A percentile compares a stretch with the other conserved stretches of the same genome.
phyloP scores from a whole-genome alignment of 768 basidiomycete genomes.

The Suillus brevipes region DNA sequence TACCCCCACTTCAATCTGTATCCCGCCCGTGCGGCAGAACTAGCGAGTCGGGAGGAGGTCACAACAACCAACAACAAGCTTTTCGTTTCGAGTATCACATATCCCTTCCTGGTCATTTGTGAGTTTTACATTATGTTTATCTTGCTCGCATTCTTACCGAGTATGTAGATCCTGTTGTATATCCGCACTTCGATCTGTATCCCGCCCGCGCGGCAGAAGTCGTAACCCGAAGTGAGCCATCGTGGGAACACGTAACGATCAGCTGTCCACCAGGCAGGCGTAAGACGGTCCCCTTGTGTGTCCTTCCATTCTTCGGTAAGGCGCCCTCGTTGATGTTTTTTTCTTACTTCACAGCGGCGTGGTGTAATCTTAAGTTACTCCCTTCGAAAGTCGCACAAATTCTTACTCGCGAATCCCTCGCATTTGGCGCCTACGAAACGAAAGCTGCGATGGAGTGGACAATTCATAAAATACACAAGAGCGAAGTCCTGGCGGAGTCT shows the following conservation, averaged over 20 bases:
- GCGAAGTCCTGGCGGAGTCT: neutral
- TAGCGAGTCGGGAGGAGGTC: neutral
- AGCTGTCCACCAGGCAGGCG: neutral
- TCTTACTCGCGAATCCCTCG: neutral
- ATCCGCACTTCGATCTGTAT: conserved; percentile 33
- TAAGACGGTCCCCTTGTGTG: neutral
- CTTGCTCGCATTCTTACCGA: conserved; percentile 3
- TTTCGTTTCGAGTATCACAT: conserved; percentile 6
- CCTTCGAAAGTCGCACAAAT: neutral
- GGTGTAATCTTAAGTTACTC: neutral
- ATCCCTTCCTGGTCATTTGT: conserved; percentile 20
- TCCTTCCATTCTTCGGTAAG: neutral
- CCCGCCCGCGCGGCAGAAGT: conserved; percentile 22
- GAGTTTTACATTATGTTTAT: neutral
- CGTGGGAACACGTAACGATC: no score
- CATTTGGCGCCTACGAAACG: neutral
- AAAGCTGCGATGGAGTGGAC: neutral
- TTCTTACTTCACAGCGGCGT: neutral
- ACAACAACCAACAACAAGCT: neutral
- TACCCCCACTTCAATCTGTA: conserved; percentile 35
- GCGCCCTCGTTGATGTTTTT: neutral
- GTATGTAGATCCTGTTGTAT: conserved; percentile 40
- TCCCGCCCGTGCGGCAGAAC: conserved; percentile 12
- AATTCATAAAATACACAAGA: neutral
- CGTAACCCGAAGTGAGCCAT: neutral